A percentile compares a stretch with the other conserved stretches of the same genome.
Evolutionary conservation across 805 yeast species (phyloP).

Genomic region (Candida piceae): DNA sequence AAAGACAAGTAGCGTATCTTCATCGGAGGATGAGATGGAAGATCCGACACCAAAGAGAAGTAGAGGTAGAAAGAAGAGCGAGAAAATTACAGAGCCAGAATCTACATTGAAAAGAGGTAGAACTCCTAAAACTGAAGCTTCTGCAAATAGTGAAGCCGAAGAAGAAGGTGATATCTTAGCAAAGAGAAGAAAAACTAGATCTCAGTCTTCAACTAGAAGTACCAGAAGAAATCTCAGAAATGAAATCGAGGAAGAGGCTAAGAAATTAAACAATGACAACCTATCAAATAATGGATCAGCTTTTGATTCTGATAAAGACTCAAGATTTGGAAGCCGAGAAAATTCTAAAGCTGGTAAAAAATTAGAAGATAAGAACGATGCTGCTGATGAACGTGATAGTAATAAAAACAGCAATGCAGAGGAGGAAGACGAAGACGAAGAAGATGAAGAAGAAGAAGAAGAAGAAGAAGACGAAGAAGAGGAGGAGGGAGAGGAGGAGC

Average conservation of each 20-base stretch:
- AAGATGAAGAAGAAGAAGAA: slow-evolving; percentile 1
- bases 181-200: slow-evolving; percentile 8
- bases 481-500: not conserved
- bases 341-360: too few species aligned
- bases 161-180: not conserved
- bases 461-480: not conserved
- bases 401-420: slow-evolving; percentile 1
- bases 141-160: not conserved
- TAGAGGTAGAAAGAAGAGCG: slow-evolving; percentile 1
- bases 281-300: too few species aligned
- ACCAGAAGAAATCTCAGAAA: slow-evolving; percentile 15
- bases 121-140: not conserved
- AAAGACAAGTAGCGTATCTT: not conserved
- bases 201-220: slow-evolving; percentile 8
- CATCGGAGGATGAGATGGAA: slow-evolving; percentile 3
- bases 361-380: too few species aligned
- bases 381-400: slow-evolving; percentile 5
- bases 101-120: not conserved
- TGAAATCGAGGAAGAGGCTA: slow-evolving; percentile 13
- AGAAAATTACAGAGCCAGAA: not conserved
- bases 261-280: too few species aligned
- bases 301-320: too few species aligned
- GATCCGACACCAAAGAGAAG: not conserved
- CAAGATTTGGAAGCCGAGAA: too few species aligned
- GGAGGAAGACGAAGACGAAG: slow-evolving; percentile 2